Base-by-base conservation (phyloP, 2,329 filamentous ascomycete species). In the Alternaria incomplexa region DNA sequence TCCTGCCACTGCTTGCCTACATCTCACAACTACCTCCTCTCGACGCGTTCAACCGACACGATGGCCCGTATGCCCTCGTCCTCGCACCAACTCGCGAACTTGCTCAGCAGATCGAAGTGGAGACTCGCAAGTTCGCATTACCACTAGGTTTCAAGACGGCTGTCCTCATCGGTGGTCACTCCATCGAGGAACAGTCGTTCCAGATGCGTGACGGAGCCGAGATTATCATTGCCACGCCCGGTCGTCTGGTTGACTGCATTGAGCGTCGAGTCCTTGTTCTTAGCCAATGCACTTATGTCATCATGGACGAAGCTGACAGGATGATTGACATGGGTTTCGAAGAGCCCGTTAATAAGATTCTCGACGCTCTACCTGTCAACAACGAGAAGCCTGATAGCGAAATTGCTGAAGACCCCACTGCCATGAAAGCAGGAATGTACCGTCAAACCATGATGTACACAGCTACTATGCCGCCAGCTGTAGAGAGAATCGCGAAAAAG, bases 381-480 rank as follows among this genome's bases (percentile, higher is more conserved):
- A 98, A 99, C 80, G 93, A 97, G 80, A 99, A 98, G 80, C 96
- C 96, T 0, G 96, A 99, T 80, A 91, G 88, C 0, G 95, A 98
- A 12, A 93, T 92, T 56, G 96, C 96, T 6, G 96, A 99, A 80
- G 88, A 98, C 76, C 85, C 92, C 0, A 84, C 87, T 60, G 89
- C 90, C n/a, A 98, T 98, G 95, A 90, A 89, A 72, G 87, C 88
- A 61, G 91, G 91, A 73, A 83, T 97, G 2, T 98, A 98, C 83
- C 87, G 96, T 62, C 95, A 99, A 81, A 99, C 96, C 0, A 99
- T 99, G 96, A 99, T 99, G 96, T 99, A 98, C 88, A 98, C 96
- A 68, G 96, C 96, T 56, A 99, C 96, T 26, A 99, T 99, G 96
- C 94, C 96, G 2, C 83, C 92, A 0, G 89, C 92, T 0, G 92